These are phyloP conservation scores for Phytophthora capsici DNA, from an alignment of 352 stramenopile species.

Conservation along the genomic window DNA sequence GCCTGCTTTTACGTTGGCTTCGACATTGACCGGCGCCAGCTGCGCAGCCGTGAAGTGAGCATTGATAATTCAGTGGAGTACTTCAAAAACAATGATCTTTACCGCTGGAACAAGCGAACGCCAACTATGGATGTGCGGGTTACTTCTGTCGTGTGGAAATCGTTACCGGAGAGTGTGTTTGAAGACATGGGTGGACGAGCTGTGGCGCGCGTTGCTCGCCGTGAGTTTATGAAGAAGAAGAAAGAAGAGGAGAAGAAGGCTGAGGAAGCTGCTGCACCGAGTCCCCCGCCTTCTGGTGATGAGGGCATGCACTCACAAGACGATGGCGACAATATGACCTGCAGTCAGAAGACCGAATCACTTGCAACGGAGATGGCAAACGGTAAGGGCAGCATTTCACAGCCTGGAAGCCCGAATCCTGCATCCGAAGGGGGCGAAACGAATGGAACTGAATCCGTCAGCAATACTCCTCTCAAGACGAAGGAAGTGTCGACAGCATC, in stretches of 20 bases:
- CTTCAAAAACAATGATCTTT: conserved; percentile 90
- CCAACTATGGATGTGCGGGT: conserved; percentile 88
- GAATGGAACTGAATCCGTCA: conserved; percentile 18
- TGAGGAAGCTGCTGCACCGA: conserved; percentile 46
- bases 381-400: conserved; percentile 51
- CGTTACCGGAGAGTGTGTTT: conserved; percentile 83
- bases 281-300: conserved; percentile 49
- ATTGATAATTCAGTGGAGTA: conserved; percentile 89
- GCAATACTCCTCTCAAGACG: conserved; percentile 41
- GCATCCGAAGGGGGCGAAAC: conserved; percentile 41
- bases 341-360: conserved; percentile 38
- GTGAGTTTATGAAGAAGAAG: conserved; percentile 87
- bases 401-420: conserved; percentile 54
- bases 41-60: conserved; percentile 81
- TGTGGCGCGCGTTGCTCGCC: conserved; percentile 60
- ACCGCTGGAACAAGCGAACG: conserved; percentile 90
- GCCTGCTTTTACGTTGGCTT: conserved; percentile 89
- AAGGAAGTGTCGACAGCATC: conserved; percentile 31
- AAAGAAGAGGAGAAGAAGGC: conserved; percentile 84
- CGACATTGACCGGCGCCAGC: conserved; percentile 80
- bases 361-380: conserved; percentile 31
- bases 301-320: conserved; percentile 74
- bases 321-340: conserved; percentile 58
- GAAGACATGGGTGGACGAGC: conserved; percentile 83
- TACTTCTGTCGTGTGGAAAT: conserved; percentile 88